Evolutionary conservation across 441 rosid species (phyloP).

Genomic region (Corymbia calophylla): DNA sequence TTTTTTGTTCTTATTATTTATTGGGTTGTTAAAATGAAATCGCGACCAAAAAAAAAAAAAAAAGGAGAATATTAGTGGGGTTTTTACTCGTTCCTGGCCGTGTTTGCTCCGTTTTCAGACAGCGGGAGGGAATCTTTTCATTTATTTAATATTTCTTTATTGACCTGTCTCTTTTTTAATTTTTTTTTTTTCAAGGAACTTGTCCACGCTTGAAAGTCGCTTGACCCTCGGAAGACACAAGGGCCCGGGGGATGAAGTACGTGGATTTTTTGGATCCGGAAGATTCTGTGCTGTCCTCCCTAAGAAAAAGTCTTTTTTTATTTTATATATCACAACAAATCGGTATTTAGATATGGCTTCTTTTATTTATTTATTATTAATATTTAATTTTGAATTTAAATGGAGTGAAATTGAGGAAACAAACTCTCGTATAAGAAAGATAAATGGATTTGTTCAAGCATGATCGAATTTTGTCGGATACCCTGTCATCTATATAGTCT

Average conservation of each 20-base stretch:
- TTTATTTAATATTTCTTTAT: neutral
- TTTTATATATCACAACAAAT: too few relatives aligned
- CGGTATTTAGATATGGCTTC: neutral
- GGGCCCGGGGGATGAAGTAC: neutral
- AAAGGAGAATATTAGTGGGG: neutral
- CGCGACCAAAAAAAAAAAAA: too few relatives aligned
- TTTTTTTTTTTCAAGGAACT: accelerated
- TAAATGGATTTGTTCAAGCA: neutral
- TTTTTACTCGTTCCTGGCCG: neutral
- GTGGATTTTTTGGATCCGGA: neutral
- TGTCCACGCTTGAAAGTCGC: neutral
- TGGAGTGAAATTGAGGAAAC: neutral
- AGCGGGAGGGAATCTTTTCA: neutral
- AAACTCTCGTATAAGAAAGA: neutral
- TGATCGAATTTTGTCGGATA: neutral
- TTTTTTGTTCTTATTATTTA: neutral
- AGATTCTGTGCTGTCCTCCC: neutral
- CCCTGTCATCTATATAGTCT: neutral
- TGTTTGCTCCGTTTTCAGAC: neutral
- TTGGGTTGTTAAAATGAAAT: neutral
- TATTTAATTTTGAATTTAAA: neutral
- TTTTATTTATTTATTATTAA: neutral
- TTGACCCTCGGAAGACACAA: neutral
- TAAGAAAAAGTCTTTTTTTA: neutral
- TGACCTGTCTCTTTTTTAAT: neutral